Conservation (phyloP, 23 red algal species). For the Gracilariopsis chorda region DNA sequence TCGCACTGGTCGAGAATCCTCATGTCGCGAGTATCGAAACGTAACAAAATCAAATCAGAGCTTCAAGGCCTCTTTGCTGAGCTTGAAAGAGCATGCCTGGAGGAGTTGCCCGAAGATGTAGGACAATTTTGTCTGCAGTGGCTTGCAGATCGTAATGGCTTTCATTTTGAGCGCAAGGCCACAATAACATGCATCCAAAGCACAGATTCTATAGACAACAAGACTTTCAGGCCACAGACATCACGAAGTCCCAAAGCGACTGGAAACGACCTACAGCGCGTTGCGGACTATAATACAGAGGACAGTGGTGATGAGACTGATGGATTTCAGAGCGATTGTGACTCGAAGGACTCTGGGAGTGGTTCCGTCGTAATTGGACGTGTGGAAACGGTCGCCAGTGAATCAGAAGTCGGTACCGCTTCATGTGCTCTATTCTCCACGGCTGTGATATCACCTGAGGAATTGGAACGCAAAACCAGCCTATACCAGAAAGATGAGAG, state of each 20-base stretch:
- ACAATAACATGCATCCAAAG: neutral
- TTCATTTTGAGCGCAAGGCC: neutral
- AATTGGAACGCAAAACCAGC: constrained; percentile 18
- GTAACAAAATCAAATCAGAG: neutral
- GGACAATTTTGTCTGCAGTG: constrained; percentile 28
- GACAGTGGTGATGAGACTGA: neutral
- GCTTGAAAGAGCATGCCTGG: constrained; percentile 23
- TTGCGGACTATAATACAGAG: constrained; percentile 14
- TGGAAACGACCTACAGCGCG: neutral
- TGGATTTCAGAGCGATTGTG: neutral
- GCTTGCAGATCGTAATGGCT: neutral
- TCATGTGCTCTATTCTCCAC: constrained; percentile 43
- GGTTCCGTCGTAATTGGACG: neutral
- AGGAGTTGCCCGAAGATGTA: constrained; percentile 22
- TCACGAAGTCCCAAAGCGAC: neutral
- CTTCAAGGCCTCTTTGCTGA: constrained; percentile 9
- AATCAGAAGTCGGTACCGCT: neutral
- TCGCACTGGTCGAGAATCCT: no score
- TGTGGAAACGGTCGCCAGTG: neutral
- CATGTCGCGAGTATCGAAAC: neutral
- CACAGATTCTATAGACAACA: neutral
- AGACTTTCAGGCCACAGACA: constrained; percentile 22
- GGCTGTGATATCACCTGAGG: constrained; percentile 31
- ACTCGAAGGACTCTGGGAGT: neutral
- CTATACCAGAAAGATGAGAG: constrained; percentile 27